phyloP scores from a whole-genome alignment of 164 flowering plant genomes.

The Sextonia rubra region DNA sequence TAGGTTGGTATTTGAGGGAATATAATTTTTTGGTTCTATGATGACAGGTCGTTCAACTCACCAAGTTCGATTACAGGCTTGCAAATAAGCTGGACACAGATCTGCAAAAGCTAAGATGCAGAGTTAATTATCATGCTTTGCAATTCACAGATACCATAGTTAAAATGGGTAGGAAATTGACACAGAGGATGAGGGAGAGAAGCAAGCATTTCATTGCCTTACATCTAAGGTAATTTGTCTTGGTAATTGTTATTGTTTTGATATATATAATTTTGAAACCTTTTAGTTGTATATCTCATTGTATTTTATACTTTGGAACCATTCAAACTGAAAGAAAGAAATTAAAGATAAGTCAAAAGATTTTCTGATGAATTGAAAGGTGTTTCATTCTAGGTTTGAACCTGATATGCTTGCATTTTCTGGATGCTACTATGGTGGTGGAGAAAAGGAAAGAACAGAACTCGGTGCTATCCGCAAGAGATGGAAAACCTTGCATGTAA shows the following conservation, averaged over 20 bases:
- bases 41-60: constrained; percentile 66
- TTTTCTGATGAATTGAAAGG: background rate
- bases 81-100: constrained; percentile 71
- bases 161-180: constrained; percentile 57
- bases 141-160: constrained; percentile 60
- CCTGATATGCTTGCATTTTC: constrained; percentile 99
- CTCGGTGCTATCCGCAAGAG: constrained; percentile 77
- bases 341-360: too few species aligned
- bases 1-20: background rate
- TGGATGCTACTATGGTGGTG: constrained; percentile 98
- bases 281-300: background rate
- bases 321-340: too few species aligned
- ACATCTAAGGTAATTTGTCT: constrained; percentile 63
- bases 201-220: constrained; percentile 78
- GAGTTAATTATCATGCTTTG: constrained; percentile 86
- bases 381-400: constrained; percentile 66
- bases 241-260: background rate
- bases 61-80: constrained; percentile 84
- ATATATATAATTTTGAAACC: background rate
- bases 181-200: constrained; percentile 56
- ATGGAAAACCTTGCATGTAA: constrained; percentile 98
- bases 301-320: background rate
- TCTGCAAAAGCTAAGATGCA: constrained; percentile 81
- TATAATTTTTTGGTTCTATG: constrained; percentile 5
- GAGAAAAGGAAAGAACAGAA: constrained; percentile 79